Conservation (phyloP, 805 yeast species). For the Ogataea paraovalis region DNA sequence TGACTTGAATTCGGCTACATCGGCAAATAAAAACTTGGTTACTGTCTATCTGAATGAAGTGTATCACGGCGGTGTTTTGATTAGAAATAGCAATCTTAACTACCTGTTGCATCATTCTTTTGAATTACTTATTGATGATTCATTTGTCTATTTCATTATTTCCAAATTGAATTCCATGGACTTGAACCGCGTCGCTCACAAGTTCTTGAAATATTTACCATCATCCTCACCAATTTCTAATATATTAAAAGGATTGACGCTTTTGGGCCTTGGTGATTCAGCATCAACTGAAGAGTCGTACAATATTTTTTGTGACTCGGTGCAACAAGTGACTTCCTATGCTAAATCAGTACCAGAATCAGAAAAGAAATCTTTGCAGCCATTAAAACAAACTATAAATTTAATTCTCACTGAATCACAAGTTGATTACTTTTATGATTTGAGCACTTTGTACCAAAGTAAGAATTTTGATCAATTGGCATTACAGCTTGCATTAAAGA, state of each 20-base stretch:
- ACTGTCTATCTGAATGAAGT: constrained; percentile 11
- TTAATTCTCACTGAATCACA: constrained; percentile 29
- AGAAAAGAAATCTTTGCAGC: constrained; percentile 18
- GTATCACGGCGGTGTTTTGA: constrained; percentile 22
- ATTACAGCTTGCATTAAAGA: constrained; percentile 29
- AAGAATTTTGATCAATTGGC: constrained; percentile 31
- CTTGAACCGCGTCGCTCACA: constrained; percentile 7
- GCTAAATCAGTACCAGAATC: constrained; percentile 12
- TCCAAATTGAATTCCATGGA: constrained; percentile 19
- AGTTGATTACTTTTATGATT: constrained; percentile 35
- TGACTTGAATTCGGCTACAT: neutral
- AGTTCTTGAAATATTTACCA: constrained; percentile 21
- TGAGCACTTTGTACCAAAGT: constrained; percentile 35
- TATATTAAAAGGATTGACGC: constrained; percentile 26
- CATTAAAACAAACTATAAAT: constrained; percentile 16
- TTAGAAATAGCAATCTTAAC: constrained; percentile 23
- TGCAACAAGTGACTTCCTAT: constrained; percentile 27
- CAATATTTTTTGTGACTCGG: constrained; percentile 26
- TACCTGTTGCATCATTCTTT: constrained; percentile 16
- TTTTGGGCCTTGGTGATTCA: constrained; percentile 24
- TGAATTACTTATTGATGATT: constrained; percentile 13
- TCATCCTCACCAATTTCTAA: constrained; percentile 17
- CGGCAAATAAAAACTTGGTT: constrained; percentile 6
- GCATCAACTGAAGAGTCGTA: constrained; percentile 24
- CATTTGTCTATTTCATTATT: constrained; percentile 20